phyloP scores from a whole-genome alignment of 2,329 filamentous ascomycete genomes.

The Fusarium austroafricanum region DNA sequence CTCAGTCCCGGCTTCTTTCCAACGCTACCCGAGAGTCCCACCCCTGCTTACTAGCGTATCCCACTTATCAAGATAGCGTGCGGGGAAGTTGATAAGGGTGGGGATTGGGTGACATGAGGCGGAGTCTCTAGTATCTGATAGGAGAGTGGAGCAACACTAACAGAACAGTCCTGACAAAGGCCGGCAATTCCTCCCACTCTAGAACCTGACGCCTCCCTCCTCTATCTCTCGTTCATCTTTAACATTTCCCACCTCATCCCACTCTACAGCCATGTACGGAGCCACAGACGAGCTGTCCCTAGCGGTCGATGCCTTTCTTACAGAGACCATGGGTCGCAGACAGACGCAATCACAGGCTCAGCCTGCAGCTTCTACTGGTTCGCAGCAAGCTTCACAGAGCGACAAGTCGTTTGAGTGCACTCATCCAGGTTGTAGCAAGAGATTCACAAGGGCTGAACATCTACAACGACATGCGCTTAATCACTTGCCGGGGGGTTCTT shows the following conservation, averaged over 20 bases:
- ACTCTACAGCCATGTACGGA: conserved; percentile 17
- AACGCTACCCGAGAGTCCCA: not conserved
- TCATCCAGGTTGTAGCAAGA: conserved; percentile 61
- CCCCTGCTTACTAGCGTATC: not conserved
- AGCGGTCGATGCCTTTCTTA: conserved; percentile 14
- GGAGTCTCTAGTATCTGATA: not conserved
- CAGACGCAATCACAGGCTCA: conserved; percentile 7
- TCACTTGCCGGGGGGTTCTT: conserved; percentile 64
- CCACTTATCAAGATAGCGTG: conserved; percentile 14
- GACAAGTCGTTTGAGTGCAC: conserved; percentile 51
- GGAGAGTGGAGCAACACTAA: not conserved
- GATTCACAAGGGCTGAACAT: conserved; percentile 68
- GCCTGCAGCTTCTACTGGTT: too few relatives aligned
- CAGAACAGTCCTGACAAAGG: not conserved
- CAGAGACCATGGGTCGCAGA: conserved; percentile 13
- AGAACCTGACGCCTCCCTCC: not conserved
- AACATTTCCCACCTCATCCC: conserved; percentile 19
- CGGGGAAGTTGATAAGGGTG: conserved; percentile 16
- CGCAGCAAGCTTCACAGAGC: not conserved
- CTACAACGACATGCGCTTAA: conserved; percentile 68
- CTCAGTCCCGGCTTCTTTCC: not conserved
- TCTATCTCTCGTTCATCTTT: conserved; percentile 9
- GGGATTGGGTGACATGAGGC: not conserved
- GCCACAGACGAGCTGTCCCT: conserved; percentile 13
- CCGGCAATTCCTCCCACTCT: conserved; percentile 13